Conservation (phyloP, 1,284 basidiomycete species). For the Lignosus rhinocerotis region DNA sequence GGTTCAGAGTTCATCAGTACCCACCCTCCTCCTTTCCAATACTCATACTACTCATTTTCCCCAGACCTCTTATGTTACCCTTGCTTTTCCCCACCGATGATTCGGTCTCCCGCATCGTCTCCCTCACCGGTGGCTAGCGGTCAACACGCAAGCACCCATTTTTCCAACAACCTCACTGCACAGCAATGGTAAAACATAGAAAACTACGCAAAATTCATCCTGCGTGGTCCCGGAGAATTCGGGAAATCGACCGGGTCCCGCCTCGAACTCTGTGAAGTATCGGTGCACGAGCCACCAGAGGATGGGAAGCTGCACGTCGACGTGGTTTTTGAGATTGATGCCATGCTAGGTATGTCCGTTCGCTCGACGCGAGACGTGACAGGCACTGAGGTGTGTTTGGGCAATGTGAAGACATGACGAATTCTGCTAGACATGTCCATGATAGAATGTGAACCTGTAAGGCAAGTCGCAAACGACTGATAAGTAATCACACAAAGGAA, state of each 20-base stretch:
- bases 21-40: too few species aligned
- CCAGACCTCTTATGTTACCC: not conserved
- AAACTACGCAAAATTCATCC: slow-evolving; percentile 9
- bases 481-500: too few species aligned
- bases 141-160: not conserved
- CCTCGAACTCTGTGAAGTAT: slow-evolving; percentile 11
- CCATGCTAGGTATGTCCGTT: slow-evolving; percentile 3
- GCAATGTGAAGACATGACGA: slow-evolving; percentile 20
- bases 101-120: not conserved
- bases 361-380: not conserved
- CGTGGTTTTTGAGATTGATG: slow-evolving; percentile 12
- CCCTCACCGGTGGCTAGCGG: not conserved
- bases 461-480: too few species aligned
- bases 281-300: slow-evolving; percentile 4
- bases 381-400: not conserved
- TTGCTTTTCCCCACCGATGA: not conserved
- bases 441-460: too few species aligned
- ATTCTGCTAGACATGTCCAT: slow-evolving; percentile 6
- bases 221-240: slow-evolving; percentile 8
- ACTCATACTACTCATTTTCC: too few species aligned
- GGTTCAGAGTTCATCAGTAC: too few species aligned
- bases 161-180: slow-evolving; percentile 7
- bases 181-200: slow-evolving; percentile 8
- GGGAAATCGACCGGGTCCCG: slow-evolving; percentile 6
- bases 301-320: slow-evolving; percentile 17